Evolutionary conservation across 1,139 yeast species (phyloP), one percentile per base, ranked within the genome.

Genomic region (Yamadazyma conglobata): DNA sequence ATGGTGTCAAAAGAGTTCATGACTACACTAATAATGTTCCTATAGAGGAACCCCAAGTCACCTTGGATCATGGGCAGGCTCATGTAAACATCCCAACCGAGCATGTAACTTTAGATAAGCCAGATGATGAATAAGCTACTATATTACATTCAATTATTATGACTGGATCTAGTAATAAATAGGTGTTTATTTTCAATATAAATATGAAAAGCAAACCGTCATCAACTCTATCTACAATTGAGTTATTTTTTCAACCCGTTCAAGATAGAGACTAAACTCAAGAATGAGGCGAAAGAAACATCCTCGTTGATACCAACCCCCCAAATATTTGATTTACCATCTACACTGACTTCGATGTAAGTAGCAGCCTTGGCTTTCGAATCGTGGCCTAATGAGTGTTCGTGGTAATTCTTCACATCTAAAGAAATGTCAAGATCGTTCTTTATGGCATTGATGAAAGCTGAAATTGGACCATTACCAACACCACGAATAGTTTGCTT

Each of bases 211-310:
- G 10, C 10, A 18, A 18, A 7, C 19, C 7, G 19, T 18, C 9
- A 18, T n/a, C n/a, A n/a, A n/a, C n/a, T n/a, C n/a, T n/a, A n/a
- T n/a, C n/a, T n/a, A n/a, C n/a, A n/a, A n/a, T n/a, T n/a, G n/a
- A n/a, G n/a, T n/a, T n/a, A n/a, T n/a, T n/a, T n/a, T 8, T 35
- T 23, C 39, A 69, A 56, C 27, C 64, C 64, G 44, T 87, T 88
- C 40, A 87, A 67, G 33, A 86, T 78, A 24, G 94, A 79, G 25
- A 88, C 60, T 35, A 89, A 71, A 11, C 96, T 85, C 47, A 78
- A 73, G 61, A 86, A 77, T 3, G 73, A 64, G n/a, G 74, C 70
- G 50, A 65, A 63, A 11, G 68, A 54, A 24, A 65, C 71, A 54
- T 68, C 74, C 25, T 63, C 54, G 44, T 67, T 57, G 28, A 68